Conservation (phyloP, 169 alveolate genomes). For the Plasmodium berghei region DNA sequence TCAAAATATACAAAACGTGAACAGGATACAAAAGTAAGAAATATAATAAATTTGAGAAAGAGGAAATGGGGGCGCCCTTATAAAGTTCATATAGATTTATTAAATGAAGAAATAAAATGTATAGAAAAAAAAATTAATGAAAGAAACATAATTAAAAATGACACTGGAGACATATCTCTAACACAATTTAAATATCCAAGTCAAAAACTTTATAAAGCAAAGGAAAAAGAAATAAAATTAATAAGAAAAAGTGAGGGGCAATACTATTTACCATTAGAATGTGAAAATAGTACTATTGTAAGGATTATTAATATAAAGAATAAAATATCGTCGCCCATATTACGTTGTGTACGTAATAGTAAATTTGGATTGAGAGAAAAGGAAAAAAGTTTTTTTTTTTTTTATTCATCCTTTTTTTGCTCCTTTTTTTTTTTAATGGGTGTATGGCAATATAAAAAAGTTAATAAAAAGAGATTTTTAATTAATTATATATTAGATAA, state of each 20-base stretch:
- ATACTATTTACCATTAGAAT: constrained; percentile 84
- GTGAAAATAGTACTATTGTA: constrained; percentile 87
- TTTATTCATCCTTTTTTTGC: constrained; percentile 78
- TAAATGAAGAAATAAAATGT: constrained; percentile 71
- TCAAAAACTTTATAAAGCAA: constrained; percentile 79
- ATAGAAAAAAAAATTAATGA: constrained; percentile 57
- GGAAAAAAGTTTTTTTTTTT: constrained; percentile 81
- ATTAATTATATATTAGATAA: constrained; percentile 79
- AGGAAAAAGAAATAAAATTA: constrained; percentile 77
- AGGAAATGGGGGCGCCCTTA: background rate
- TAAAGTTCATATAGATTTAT: constrained; percentile 31
- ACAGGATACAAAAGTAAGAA: constrained; percentile 11
- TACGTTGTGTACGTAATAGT: constrained; percentile 83
- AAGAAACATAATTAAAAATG: constrained; percentile 13
- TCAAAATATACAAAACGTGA: constrained; percentile 19
- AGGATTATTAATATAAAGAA: constrained; percentile 82
- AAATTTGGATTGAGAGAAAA: constrained; percentile 90
- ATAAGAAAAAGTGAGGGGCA: constrained; percentile 75
- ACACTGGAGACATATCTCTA: constrained; percentile 17
- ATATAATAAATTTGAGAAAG: constrained; percentile 18
- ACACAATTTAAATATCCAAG: constrained; percentile 76
- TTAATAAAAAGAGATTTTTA: constrained; percentile 83
- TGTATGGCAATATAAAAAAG: constrained; percentile 87
- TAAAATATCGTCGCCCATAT: constrained; percentile 87
- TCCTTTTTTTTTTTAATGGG: constrained; percentile 83